Evolutionary conservation across 306 rosid genomes (phyloP), one percentile per base, ranked within the genome.

Genomic region (Prosopis cineraria): DNA sequence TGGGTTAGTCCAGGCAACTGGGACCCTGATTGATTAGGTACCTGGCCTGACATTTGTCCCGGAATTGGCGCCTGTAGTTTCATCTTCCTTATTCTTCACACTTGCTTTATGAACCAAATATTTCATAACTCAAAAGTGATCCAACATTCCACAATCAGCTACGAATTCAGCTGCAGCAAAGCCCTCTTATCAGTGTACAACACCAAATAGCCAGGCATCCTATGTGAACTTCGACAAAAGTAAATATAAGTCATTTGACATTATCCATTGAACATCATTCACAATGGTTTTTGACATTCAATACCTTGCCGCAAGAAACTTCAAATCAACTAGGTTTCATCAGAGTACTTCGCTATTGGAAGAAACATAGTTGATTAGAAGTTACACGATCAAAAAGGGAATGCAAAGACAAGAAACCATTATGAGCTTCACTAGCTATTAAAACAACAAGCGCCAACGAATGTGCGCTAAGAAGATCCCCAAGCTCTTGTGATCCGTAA

Each of bases 31-130:
- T 93, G 93, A 80, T 85, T 89, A 68, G 92, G 90, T 78, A 88
- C 91, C 87, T 90, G 91, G 64, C 96, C 94, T 7, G 93, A 85
- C 47, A 90, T 86, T 40, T 88, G 90, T 20, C 94, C 93, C 1
- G 91, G 79, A 78, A 85, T 76, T 74, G 89, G 93, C 24, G 91
- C 79, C 86, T 87, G 92, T 72, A 90, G 84, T 80, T 87, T 91
- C 90, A 85, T 88, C 84, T 81, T 81, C 78, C 37, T 25, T 39
- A 39, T 37, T 37, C 39, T 73, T 73, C 77, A 73, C 29, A 9
- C 37, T 56, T 25, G 39, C 29, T 56, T 39, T 17, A 73, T 16
- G 34, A 73, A 73, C 36, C 68, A 39, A 39, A 25, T 14, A 56
- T 36, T 7, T 53, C 87, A 85, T 87, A 48, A 75, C 89, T 83